Conservation (phyloP, 164 flowering plant species). For the Vitis rotundifolia region DNA sequence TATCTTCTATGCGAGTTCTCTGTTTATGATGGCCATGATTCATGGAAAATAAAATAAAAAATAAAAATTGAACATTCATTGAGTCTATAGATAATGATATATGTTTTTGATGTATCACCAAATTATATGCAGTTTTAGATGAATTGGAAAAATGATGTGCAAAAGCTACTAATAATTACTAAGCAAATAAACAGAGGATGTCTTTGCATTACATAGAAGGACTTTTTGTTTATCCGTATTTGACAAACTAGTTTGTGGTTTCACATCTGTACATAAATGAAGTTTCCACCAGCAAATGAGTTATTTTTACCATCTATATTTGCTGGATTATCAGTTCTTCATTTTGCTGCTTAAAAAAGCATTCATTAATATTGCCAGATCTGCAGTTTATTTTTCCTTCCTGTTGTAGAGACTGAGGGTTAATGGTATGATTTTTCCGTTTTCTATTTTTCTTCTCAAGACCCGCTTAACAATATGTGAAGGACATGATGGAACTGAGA, state of each 20-base stretch:
- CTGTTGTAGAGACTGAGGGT: neutral
- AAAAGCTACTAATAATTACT: neutral
- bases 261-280: neutral
- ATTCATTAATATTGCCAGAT: neutral
- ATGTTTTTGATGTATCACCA: no score
- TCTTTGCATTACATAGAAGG: neutral
- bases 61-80: no score
- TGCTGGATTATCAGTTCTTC: neutral
- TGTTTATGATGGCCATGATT: no score
- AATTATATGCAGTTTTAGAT: neutral
- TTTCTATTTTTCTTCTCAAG: conserved; percentile 29
- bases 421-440: neutral
- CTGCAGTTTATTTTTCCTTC: neutral
- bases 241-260: neutral
- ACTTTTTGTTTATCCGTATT: neutral
- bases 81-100: no score
- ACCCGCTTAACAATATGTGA: conserved; percentile 93
- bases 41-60: no score
- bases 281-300: neutral
- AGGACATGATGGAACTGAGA: conserved; percentile 94
- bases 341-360: neutral
- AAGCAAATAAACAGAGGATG: neutral
- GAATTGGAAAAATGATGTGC: neutral
- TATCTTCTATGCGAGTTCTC: no score
- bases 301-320: neutral